These are phyloP conservation scores for Ceratobasidium papillatum DNA, from an alignment of 1,284 basidiomycete species.

Conservation along the genomic window DNA sequence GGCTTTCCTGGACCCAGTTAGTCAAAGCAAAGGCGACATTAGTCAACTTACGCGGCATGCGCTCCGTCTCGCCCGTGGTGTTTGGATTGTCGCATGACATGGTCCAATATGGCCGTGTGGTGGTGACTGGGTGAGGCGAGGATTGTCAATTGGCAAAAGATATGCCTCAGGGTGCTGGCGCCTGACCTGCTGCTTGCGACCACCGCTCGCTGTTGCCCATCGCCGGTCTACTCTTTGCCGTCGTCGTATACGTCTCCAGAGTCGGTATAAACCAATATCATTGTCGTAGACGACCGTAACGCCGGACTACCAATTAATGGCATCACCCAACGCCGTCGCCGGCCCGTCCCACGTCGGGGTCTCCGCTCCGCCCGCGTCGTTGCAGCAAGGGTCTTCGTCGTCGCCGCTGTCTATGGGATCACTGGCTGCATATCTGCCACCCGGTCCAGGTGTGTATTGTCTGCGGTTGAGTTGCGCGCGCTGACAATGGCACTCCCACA, in stretches of 20 bases:
- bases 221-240: constrained; percentile 4
- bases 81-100: constrained; percentile 46
- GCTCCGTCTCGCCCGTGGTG: constrained; percentile 30
- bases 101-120: background rate
- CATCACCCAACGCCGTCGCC: constrained; percentile 29
- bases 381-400: background rate
- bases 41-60: constrained; percentile 45
- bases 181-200: constrained; percentile 22
- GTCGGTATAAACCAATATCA: background rate
- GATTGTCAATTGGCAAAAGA: constrained; percentile 37
- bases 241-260: background rate
- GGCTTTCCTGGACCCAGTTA: constrained; percentile 58
- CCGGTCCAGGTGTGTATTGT: constrained; percentile 26
- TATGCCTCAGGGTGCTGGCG: constrained; percentile 27
- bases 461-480: background rate
- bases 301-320: background rate
- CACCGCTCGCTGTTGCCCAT: constrained; percentile 20
- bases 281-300: background rate
- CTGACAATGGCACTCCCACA: constrained; percentile 32
- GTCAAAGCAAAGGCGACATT: background rate
- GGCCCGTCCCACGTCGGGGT: constrained; percentile 27
- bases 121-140: background rate
- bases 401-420: background rate
- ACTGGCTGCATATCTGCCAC: constrained; percentile 18
- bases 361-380: background rate